Conservation (phyloP, 1,139 yeast species). For the Schwanniomyces etchellsii region DNA sequence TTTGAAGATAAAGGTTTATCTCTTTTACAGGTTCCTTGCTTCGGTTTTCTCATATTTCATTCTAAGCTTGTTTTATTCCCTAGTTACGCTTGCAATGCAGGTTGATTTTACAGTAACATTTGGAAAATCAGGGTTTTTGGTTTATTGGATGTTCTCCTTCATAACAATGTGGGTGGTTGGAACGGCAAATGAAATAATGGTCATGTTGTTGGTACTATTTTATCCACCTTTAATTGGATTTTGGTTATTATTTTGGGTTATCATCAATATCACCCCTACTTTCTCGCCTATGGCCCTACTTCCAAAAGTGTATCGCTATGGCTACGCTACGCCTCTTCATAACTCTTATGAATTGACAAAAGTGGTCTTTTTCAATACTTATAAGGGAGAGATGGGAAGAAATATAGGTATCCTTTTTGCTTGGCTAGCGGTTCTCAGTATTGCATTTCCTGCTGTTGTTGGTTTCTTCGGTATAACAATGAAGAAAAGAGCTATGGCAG, state of each 20-base stretch:
- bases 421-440: constrained; percentile 26
- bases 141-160: constrained; percentile 39
- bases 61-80: constrained; percentile 31
- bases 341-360: constrained; percentile 33
- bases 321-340: constrained; percentile 35
- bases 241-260: constrained; percentile 39
- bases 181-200: constrained; percentile 33
- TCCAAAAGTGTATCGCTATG: constrained; percentile 30
- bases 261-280: constrained; percentile 32
- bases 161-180: constrained; percentile 43
- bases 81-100: constrained; percentile 40
- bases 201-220: constrained; percentile 22
- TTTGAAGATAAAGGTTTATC: constrained; percentile 23
- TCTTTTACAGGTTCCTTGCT: constrained; percentile 25
- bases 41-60: constrained; percentile 28
- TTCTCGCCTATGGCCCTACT: constrained; percentile 31
- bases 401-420: constrained; percentile 29
- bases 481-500: constrained; percentile 17
- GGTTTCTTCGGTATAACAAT: constrained; percentile 20
- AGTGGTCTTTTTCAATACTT: constrained; percentile 31
- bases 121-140: constrained; percentile 38
- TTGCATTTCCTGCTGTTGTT: constrained; percentile 39
- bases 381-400: constrained; percentile 33
- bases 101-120: constrained; percentile 33
- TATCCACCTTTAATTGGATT: constrained; percentile 39